Conservation (phyloP, 2,329 filamentous ascomycete genomes). For the Coniosporium tulheliwenetii region DNA sequence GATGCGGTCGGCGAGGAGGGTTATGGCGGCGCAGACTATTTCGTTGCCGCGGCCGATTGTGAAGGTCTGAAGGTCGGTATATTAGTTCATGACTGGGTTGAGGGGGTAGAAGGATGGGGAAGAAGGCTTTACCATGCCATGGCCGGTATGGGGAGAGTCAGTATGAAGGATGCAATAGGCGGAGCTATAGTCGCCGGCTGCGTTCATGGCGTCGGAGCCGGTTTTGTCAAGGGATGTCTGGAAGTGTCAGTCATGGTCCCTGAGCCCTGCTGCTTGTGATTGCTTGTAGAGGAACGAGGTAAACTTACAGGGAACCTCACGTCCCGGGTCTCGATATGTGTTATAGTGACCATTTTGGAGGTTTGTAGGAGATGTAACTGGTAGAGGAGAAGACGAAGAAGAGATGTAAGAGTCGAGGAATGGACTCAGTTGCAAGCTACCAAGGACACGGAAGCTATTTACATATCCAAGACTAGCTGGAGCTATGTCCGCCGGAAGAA, state of each 20-base stretch:
- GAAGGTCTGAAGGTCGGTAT: slow-evolving; percentile 37
- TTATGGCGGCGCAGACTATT: slow-evolving; percentile 75
- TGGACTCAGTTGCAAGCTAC: neutral
- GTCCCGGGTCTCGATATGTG: slow-evolving; percentile 28
- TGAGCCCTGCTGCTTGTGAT: neutral
- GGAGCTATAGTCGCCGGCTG: slow-evolving; percentile 78
- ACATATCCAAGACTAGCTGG: neutral
- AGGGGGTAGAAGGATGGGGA: neutral
- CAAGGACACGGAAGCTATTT: neutral
- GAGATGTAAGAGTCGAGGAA: neutral
- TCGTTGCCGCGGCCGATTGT: slow-evolving; percentile 85
- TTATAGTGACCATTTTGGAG: slow-evolving; percentile 29
- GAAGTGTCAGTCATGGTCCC: neutral
- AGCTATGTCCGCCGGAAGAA: neutral
- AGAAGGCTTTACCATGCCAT: slow-evolving; percentile 51
- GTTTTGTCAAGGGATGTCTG: slow-evolving; percentile 87
- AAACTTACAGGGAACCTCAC: slow-evolving; percentile 30
- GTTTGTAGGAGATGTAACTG: neutral
- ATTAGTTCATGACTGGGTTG: neutral
- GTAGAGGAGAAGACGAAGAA: neutral
- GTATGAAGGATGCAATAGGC: slow-evolving; percentile 90
- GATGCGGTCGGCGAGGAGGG: slow-evolving; percentile 61
- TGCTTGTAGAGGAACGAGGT: neutral
- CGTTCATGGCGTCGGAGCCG: slow-evolving; percentile 95
- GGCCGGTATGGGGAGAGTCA: slow-evolving; percentile 53